A percentile compares a stretch with the other conserved stretches of the same genome.
Evolutionary conservation across 164 flowering plant genomes (phyloP).

Genomic region (Magnolia kwangsiensis): DNA sequence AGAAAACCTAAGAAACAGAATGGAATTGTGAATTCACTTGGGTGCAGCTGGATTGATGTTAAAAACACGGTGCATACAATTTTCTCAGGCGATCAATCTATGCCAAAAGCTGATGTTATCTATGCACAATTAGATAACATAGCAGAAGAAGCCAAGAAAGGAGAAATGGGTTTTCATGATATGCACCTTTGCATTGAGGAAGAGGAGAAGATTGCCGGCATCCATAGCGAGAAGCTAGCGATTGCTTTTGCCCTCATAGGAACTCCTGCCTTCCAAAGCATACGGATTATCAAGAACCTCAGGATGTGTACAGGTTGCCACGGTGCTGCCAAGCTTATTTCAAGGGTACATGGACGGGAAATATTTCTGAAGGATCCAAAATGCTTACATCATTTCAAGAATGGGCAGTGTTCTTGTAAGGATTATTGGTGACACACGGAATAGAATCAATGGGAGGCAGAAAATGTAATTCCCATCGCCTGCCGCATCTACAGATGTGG

Average conservation of each 20-base stretch:
- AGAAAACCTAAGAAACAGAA: constrained; percentile 17
- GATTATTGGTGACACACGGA: constrained; percentile 25
- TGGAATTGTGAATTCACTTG: constrained; percentile 5
- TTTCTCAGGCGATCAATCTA: constrained; percentile 18
- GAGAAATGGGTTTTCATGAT: constrained; percentile 5
- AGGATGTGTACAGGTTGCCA: constrained; percentile 27
- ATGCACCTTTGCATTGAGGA: constrained; percentile 19
- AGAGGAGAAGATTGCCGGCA: constrained; percentile 26
- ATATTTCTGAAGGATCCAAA: constrained; percentile 26
- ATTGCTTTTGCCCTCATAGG: constrained; percentile 24
- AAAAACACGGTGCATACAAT: constrained; percentile 18
- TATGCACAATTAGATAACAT: constrained; percentile 14
- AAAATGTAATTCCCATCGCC: neutral
- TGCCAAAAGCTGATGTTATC: constrained; percentile 9
- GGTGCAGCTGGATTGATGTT: constrained; percentile 17
- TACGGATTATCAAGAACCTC: constrained; percentile 23
- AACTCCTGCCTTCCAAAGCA: constrained; percentile 11
- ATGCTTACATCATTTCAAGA: constrained; percentile 24
- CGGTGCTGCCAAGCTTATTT: constrained; percentile 17
- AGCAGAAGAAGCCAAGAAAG: constrained; percentile 8
- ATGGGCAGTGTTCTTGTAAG: constrained; percentile 29
- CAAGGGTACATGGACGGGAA: constrained; percentile 16
- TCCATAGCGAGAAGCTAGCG: constrained; percentile 32
- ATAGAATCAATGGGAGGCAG: neutral
- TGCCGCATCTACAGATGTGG: neutral